Evolutionary conservation across 2,329 filamentous ascomycete species (phyloP).

Genomic region (Ophiostoma fasciatum): DNA sequence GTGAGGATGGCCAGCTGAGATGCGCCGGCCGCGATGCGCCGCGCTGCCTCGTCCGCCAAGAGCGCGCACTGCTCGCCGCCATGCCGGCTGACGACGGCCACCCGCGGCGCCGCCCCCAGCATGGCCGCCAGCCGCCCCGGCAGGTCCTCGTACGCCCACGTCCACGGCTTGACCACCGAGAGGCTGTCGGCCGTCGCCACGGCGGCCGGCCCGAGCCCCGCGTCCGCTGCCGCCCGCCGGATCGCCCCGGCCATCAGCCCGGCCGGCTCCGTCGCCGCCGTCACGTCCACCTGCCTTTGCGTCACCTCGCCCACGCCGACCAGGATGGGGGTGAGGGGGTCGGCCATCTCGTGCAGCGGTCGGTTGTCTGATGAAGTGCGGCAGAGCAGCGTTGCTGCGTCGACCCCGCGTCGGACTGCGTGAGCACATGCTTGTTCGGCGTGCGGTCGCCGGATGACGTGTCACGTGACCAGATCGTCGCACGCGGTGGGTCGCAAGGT

Average conservation of each 20-base stretch:
- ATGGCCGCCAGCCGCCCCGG: constrained; percentile 1
- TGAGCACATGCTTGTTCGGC: too few relatives aligned
- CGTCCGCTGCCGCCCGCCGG: constrained; percentile 1
- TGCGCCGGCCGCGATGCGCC: background rate
- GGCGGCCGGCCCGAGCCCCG: background rate
- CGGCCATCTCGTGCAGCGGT: too few relatives aligned
- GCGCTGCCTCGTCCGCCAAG: constrained; percentile 6
- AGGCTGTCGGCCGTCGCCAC: constrained; percentile 3
- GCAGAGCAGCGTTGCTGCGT: too few relatives aligned
- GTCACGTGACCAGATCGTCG: too few relatives aligned
- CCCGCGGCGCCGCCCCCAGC: background rate
- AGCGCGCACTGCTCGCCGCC: constrained; percentile 8
- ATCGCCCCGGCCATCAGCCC: constrained; percentile 6
- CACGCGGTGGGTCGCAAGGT: too few relatives aligned
- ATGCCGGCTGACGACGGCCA: constrained; percentile 1
- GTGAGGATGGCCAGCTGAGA: constrained; percentile 7
- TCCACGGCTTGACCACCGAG: constrained; percentile 8
- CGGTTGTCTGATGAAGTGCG: too few relatives aligned
- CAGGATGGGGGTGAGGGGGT: constrained; percentile 5
- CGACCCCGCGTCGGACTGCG: too few relatives aligned
- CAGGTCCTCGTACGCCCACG: constrained; percentile 5
- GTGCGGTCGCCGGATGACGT: too few relatives aligned
- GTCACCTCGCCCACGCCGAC: constrained; percentile 8
- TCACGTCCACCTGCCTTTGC: constrained; percentile 2
- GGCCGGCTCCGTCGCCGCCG: constrained; percentile 4